These are phyloP conservation scores for Immersiella caudata DNA, from an alignment of 495 filamentous ascomycete species.

Conservation along the genomic window DNA sequence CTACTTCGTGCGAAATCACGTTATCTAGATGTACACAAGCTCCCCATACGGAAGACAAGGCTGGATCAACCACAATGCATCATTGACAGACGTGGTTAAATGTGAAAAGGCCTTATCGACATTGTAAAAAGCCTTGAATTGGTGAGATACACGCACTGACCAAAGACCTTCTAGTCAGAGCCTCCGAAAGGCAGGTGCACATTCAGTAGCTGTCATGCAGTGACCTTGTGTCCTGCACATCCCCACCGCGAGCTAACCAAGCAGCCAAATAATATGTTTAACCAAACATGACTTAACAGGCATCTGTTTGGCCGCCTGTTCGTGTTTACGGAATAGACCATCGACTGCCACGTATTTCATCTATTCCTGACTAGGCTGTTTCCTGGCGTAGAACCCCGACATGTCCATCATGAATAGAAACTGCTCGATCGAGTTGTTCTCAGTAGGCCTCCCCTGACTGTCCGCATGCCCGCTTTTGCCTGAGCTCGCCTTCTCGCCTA, in stretches of 20 bases:
- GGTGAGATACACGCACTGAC: too few relatives aligned
- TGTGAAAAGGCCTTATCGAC: too few relatives aligned
- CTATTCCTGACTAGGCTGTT: background rate
- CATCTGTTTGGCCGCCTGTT: background rate
- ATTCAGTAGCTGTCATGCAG: background rate
- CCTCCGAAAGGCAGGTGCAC: too few relatives aligned
- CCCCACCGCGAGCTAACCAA: background rate
- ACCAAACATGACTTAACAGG: background rate
- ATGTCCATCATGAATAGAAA: constrained; percentile 63
- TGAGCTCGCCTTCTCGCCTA: constrained; percentile 62
- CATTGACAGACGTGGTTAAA: too few relatives aligned
- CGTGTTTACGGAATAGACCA: too few relatives aligned
- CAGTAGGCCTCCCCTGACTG: constrained; percentile 34
- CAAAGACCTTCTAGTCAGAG: too few relatives aligned
- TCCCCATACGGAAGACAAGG: too few relatives aligned
- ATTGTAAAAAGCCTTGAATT: too few relatives aligned
- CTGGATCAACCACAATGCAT: too few relatives aligned
- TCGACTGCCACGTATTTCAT: background rate
- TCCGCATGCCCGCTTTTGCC: constrained; percentile 34
- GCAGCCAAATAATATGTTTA: background rate
- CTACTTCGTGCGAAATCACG: too few relatives aligned
- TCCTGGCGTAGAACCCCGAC: constrained; percentile 56
- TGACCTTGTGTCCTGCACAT: background rate
- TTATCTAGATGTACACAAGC: too few relatives aligned
- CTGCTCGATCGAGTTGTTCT: constrained; percentile 56